Evolutionary conservation across 257 asterid species (phyloP).

Genomic region (Sherardia arvensis): DNA sequence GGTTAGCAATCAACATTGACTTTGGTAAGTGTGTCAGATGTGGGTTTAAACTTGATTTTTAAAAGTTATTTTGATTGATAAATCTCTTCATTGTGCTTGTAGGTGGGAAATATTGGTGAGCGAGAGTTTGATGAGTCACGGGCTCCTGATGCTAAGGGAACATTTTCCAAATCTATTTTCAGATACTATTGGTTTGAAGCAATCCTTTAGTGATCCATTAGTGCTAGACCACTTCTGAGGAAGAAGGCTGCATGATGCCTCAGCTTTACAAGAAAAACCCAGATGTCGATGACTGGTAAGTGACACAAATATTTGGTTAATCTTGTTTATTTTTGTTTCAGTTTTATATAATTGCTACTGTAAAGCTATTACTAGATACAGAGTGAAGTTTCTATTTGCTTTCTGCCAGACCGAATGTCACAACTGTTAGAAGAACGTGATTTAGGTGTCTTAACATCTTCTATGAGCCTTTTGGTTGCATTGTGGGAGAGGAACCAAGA

Average conservation of each 20-base stretch:
- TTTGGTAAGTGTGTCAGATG: too few species aligned
- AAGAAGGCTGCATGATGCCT: constrained; percentile 98
- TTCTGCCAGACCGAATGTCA: constrained; percentile 93
- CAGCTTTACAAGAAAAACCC: constrained; percentile 94
- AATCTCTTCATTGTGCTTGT: constrained; percentile 11
- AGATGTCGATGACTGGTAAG: constrained; percentile 97
- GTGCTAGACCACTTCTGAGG: constrained; percentile 97
- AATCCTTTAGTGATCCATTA: constrained; percentile 71
- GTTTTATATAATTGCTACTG: not conserved
- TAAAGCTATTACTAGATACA: too few species aligned
- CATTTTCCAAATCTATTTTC: constrained; percentile 17
- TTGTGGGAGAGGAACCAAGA: constrained; percentile 89
- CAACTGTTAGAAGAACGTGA: constrained; percentile 98
- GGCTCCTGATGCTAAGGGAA: constrained; percentile 99
- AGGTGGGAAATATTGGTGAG: constrained; percentile 99
- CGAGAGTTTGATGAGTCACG: constrained; percentile 96
- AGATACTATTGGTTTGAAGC: constrained; percentile 12
- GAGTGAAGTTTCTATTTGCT: constrained; percentile 11
- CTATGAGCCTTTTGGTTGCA: constrained; percentile 95
- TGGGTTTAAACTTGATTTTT: too few species aligned
- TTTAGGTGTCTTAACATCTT: constrained; percentile 95
- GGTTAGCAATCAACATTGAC: too few species aligned
- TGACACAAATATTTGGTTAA: not conserved
- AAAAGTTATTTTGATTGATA: not conserved
- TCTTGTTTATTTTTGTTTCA: not conserved